Conservation (phyloP, 768 basidiomycete genomes). For the Amanita molliuscula region DNA sequence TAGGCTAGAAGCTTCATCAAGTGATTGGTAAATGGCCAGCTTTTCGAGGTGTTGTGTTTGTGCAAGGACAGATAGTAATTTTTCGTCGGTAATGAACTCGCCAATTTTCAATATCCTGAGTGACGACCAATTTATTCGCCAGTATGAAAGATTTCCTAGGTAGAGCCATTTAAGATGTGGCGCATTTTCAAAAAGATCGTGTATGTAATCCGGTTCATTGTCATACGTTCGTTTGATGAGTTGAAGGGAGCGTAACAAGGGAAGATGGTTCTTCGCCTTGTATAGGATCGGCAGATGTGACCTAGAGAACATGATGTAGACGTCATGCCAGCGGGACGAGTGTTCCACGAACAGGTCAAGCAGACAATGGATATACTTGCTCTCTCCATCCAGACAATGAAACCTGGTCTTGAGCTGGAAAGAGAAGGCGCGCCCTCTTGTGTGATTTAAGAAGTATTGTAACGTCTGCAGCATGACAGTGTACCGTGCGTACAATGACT, state of each 20-base stretch:
- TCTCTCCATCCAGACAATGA: background rate
- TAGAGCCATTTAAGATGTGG: background rate
- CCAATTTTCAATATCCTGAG: background rate
- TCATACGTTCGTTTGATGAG: background rate
- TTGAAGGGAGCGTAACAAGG: background rate
- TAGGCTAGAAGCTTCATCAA: background rate
- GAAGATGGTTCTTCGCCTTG: background rate
- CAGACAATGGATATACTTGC: background rate
- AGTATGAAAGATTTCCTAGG: background rate
- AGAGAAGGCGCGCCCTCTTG: background rate
- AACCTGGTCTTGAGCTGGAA: background rate
- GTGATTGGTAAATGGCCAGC: background rate
- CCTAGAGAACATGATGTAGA: background rate
- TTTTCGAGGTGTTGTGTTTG: slow-evolving; percentile 3
- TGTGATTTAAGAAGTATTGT: background rate
- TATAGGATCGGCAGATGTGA: background rate
- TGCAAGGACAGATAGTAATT: background rate
- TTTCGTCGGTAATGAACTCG: background rate
- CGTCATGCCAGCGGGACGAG: background rate
- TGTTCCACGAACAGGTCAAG: background rate
- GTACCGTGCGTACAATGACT: background rate
- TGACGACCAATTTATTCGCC: background rate
- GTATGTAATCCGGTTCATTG: background rate
- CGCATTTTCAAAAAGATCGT: background rate
- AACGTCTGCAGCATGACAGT: background rate